Conservation (phyloP, 768 basidiomycete species). For the Lentinus brumalis region DNA sequence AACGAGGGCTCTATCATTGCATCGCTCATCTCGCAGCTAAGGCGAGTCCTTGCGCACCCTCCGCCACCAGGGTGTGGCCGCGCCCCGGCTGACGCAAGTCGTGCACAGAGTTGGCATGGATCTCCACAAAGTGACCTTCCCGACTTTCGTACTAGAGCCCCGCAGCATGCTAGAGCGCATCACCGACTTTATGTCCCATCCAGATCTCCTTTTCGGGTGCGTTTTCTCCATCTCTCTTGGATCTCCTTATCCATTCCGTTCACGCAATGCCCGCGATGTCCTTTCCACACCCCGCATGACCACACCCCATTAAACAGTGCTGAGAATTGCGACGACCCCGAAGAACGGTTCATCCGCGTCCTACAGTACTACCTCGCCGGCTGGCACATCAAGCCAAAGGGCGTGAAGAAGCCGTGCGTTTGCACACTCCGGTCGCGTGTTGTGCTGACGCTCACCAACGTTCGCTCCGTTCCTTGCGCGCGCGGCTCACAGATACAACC, state of each 20-base stretch:
- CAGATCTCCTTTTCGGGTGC: constrained; percentile 94
- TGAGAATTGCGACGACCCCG: constrained; percentile 75
- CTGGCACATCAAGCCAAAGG: constrained; percentile 99
- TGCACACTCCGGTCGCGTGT: constrained; percentile 1
- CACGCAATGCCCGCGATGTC: neutral
- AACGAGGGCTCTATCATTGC: constrained; percentile 90
- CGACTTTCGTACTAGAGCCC: constrained; percentile 95
- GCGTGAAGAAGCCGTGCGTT: constrained; percentile 96
- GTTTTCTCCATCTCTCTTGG: constrained; percentile 32
- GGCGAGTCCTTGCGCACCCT: constrained; percentile 45
- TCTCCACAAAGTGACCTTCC: constrained; percentile 90
- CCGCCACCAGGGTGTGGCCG: neutral
- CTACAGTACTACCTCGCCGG: constrained; percentile 96
- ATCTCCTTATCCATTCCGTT: neutral
- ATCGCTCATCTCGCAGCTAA: constrained; percentile 86
- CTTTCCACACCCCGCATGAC: constrained; percentile 2
- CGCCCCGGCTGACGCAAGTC: neutral
- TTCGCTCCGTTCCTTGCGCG: constrained; percentile 1
- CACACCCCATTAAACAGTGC: constrained; percentile 50
- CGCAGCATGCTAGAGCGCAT: constrained; percentile 97
- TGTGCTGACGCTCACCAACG: constrained; percentile 2
- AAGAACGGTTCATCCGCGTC: constrained; percentile 90
- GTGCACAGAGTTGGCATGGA: constrained; percentile 89
- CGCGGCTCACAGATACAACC: constrained; percentile 74
- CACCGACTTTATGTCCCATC: constrained; percentile 99